Percentiles rank a stretch among this genome's conserved stretches.
phyloP scores from a whole-genome alignment of 192 early-diverging fungal genomes.

The Coemansia sp. region DNA sequence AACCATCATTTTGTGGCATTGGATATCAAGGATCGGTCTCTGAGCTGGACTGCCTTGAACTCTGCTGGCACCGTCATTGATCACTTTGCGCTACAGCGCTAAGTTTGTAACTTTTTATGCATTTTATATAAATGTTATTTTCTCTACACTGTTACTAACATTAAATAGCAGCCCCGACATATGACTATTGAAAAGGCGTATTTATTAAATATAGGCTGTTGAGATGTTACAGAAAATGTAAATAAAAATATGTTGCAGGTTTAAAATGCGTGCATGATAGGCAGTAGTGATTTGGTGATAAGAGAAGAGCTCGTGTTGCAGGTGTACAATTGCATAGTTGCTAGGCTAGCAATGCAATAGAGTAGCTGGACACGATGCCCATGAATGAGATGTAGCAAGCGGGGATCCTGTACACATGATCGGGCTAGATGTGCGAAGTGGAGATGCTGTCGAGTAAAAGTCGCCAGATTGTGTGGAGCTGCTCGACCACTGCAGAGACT shows the following conservation, averaged over 20 bases:
- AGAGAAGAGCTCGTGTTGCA: background rate
- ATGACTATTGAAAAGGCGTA: too few relatives aligned
- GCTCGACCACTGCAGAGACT: conserved; percentile 6
- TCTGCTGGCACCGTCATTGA: conserved; percentile 26
- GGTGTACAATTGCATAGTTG: background rate
- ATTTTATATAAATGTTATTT: background rate
- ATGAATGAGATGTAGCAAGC: conserved; percentile 22
- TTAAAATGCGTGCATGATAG: background rate
- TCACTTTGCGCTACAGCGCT: conserved; percentile 13
- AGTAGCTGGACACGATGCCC: conserved; percentile 21
- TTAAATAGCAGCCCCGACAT: background rate
- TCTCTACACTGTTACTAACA: background rate
- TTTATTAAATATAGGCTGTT: conserved; percentile 1
- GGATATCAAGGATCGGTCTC: conserved; percentile 21
- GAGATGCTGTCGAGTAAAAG: conserved; percentile 8
- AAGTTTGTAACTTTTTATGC: background rate
- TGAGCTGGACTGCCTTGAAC: conserved; percentile 32
- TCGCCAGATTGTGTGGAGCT: conserved; percentile 1
- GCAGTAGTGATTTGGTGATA: background rate
- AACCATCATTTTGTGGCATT: conserved; percentile 58
- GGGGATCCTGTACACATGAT: conserved; percentile 32
- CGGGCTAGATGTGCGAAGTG: conserved; percentile 31
- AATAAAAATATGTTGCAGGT: conserved; percentile 4
- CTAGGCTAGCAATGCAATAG: conserved; percentile 39
- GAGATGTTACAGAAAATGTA: background rate